Conservation (phyloP, 2,329 filamentous ascomycete genomes). For the Alternaria infectoria region DNA sequence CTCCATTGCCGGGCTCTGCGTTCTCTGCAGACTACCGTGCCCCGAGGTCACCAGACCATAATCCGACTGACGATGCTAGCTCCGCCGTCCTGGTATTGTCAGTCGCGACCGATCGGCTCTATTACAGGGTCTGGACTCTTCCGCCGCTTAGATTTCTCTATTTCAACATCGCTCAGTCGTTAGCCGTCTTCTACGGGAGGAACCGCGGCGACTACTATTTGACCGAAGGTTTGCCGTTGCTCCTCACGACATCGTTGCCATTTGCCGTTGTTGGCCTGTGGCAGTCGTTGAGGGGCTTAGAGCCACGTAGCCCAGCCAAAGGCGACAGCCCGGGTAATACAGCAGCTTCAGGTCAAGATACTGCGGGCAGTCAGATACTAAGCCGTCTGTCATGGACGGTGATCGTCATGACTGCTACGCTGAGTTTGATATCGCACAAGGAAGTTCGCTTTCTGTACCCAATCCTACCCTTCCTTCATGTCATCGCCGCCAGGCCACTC, state of each 20-base stretch:
- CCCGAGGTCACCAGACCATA: constrained; percentile 17
- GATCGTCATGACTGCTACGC: constrained; percentile 65
- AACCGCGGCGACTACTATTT: constrained; percentile 95
- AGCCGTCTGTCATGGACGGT: constrained; percentile 49
- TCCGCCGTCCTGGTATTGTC: constrained; percentile 68
- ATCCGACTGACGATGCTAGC: constrained; percentile 45
- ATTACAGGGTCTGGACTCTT: constrained; percentile 86
- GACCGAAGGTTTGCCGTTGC: constrained; percentile 84
- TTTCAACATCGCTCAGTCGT: constrained; percentile 86
- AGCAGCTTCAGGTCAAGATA: constrained; percentile 3
- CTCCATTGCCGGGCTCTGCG: constrained; percentile 6
- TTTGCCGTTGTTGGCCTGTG: constrained; percentile 73
- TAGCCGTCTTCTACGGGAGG: constrained; percentile 90
- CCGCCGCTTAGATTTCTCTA: constrained; percentile 86
- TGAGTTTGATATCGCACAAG: constrained; percentile 90
- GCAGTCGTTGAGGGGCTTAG: constrained; percentile 38
- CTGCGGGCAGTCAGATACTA: constrained; percentile 23
- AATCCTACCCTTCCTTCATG: constrained; percentile 82
- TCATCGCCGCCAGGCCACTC: constrained; percentile 74
- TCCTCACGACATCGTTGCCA: constrained; percentile 82
- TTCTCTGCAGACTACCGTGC: constrained; percentile 10
- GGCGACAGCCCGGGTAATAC: neutral
- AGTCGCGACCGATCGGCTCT: constrained; percentile 72
- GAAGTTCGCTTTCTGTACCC: constrained; percentile 98
- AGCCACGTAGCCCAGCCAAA: constrained; percentile 24